These are phyloP conservation scores for Phytophthora nicotianae DNA, from an alignment of 352 stramenopile genomes.

Conservation along the genomic window DNA sequence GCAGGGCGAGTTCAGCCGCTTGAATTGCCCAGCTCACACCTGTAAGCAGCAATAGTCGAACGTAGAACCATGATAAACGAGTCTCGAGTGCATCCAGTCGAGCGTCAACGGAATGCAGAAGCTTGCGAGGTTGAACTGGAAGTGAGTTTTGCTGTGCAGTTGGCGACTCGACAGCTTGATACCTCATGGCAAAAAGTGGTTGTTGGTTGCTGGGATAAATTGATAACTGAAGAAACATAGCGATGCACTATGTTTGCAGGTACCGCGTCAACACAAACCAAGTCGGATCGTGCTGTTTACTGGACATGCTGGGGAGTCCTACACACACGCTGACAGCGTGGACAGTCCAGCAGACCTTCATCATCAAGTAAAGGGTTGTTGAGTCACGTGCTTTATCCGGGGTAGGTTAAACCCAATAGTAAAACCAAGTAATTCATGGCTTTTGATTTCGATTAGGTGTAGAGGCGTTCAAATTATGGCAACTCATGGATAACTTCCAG, in stretches of 20 bases:
- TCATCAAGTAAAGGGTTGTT: too few species aligned
- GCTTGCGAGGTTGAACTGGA: constrained; percentile 7
- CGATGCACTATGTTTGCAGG: background rate
- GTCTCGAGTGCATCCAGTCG: constrained; percentile 28
- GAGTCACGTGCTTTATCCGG: too few species aligned
- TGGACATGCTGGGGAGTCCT: too few species aligned
- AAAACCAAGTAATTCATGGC: too few species aligned
- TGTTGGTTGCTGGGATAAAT: background rate
- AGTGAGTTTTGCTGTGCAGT: background rate
- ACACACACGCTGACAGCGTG: background rate
- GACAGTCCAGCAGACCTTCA: constrained; percentile 4
- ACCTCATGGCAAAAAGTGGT: background rate
- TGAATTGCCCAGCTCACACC: constrained; percentile 50
- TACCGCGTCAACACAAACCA: background rate
- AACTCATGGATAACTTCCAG: too few species aligned
- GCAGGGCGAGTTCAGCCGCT: constrained; percentile 43
- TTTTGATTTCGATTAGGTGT: too few species aligned
- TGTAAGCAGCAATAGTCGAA: constrained; percentile 35
- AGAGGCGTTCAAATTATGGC: too few species aligned
- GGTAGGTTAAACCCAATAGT: too few species aligned
- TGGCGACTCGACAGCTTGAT: constrained; percentile 25
- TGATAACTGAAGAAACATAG: background rate
- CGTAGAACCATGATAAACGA: constrained; percentile 38
- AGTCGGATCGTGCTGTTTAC: background rate
- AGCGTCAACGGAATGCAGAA: constrained; percentile 1